phyloP scores from a whole-genome alignment of 495 filamentous ascomycete species.

The Hyaloscypha variabilis region DNA sequence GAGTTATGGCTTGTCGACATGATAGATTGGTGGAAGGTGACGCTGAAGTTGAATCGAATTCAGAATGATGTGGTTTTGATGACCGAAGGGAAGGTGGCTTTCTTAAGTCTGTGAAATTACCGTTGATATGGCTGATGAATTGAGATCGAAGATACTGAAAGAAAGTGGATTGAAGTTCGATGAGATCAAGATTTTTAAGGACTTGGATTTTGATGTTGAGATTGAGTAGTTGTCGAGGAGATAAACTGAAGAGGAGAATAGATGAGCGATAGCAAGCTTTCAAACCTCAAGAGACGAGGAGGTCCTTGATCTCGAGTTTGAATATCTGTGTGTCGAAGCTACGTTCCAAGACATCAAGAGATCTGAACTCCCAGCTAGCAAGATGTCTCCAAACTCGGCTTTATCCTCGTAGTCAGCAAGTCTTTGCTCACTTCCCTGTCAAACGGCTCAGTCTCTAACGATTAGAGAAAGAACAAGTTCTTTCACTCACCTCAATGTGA shows the following conservation, averaged over 20 bases:
- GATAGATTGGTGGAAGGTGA: neutral
- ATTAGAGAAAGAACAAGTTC: too few species aligned
- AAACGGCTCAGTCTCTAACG: too few species aligned
- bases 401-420: too few species aligned
- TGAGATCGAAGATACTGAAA: neutral
- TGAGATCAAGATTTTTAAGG: neutral
- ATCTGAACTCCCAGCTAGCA: too few species aligned
- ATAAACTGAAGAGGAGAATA: neutral
- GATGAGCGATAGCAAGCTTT: neutral
- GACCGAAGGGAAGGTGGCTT: neutral
- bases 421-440: too few species aligned
- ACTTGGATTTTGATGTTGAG: neutral
- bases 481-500: too few species aligned
- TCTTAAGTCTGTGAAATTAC: neutral
- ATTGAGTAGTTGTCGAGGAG: neutral
- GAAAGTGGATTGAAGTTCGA: neutral
- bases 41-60: neutral
- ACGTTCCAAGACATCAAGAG: too few species aligned
- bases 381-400: too few species aligned
- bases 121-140: neutral
- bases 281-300: neutral
- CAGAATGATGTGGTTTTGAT: neutral
- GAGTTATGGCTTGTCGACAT: neutral
- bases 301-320: too few species aligned
- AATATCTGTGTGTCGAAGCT: too few species aligned